These are phyloP conservation scores for Neonectria neomacrospora DNA, from an alignment of 2,329 filamentous ascomycete species.

Conservation along the genomic window DNA sequence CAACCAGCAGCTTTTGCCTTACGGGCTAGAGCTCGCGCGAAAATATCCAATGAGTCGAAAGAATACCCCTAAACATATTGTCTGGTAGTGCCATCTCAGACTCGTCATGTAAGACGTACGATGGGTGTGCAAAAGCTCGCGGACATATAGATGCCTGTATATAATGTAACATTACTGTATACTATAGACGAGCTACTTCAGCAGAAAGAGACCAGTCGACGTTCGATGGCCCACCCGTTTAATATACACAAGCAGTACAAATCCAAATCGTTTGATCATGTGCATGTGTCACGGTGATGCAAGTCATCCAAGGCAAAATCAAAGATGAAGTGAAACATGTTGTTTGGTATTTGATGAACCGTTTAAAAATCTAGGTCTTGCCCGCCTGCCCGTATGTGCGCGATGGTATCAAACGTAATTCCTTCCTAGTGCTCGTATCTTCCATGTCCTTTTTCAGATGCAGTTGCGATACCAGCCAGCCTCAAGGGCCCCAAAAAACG, in stretches of 20 bases:
- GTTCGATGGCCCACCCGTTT: not conserved
- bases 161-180: conserved; percentile 30
- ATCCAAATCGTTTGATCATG: no score
- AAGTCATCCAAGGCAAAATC: not conserved
- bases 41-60: not conserved
- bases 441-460: not conserved
- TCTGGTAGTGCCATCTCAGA: conserved; percentile 14
- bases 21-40: conserved; percentile 53
- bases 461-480: not conserved
- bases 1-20: conserved; percentile 62
- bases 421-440: not conserved
- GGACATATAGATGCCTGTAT: conserved; percentile 1
- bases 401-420: conserved; percentile 13
- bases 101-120: conserved; percentile 1
- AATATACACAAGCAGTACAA: not conserved
- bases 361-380: conserved; percentile 5
- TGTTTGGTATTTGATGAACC: conserved; percentile 8
- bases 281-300: conserved; percentile 2
- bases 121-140: no score
- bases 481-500: not conserved
- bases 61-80: not conserved
- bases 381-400: conserved; percentile 12
- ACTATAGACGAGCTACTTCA: conserved; percentile 14
- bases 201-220: conserved; percentile 22
- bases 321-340: conserved; percentile 4